Evolutionary conservation across 2,329 filamentous ascomycete genomes (phyloP).

Genomic region (Mycosphaerella arachidis): DNA sequence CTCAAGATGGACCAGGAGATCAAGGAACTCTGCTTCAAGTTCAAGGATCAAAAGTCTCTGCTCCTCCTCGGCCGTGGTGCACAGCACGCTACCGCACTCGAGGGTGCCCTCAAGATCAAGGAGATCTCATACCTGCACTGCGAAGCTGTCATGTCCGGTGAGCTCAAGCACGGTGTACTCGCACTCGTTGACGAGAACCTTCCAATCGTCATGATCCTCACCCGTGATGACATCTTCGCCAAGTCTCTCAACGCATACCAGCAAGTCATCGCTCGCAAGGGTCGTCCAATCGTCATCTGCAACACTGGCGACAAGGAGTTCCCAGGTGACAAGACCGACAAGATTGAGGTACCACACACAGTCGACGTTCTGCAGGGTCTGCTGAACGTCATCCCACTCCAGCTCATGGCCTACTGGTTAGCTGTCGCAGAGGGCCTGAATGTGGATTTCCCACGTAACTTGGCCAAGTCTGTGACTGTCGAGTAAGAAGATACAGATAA

Average conservation of each 20-base stretch:
- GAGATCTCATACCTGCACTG: slow-evolving; percentile 99
- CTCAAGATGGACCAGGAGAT: slow-evolving; percentile 87
- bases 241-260: slow-evolving; percentile 99
- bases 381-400: slow-evolving; percentile 93
- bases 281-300: slow-evolving; percentile 98
- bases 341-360: slow-evolving; percentile 95
- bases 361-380: slow-evolving; percentile 94
- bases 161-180: slow-evolving; percentile 97
- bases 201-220: slow-evolving; percentile 99
- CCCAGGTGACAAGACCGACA: slow-evolving; percentile 79
- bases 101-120: slow-evolving; percentile 98
- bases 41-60: slow-evolving; percentile 96
- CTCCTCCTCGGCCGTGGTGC: slow-evolving; percentile 89
- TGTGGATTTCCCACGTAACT: slow-evolving; percentile 96
- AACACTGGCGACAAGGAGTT: slow-evolving; percentile 88
- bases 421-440: slow-evolving; percentile 94
- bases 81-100: slow-evolving; percentile 93
- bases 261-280: slow-evolving; percentile 93
- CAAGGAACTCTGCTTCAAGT: slow-evolving; percentile 88
- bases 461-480: slow-evolving; percentile 98
- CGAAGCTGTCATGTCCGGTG: slow-evolving; percentile 99
- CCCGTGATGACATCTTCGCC: slow-evolving; percentile 89
- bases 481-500: slow-evolving; percentile 58
- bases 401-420: slow-evolving; percentile 98
- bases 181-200: slow-evolving; percentile 97